Percentiles rank a stretch among this genome's conserved stretches.
These are phyloP conservation scores for Xylaria sp. DNA, from an alignment of 2,329 filamentous ascomycete genomes.

Conservation along the genomic window DNA sequence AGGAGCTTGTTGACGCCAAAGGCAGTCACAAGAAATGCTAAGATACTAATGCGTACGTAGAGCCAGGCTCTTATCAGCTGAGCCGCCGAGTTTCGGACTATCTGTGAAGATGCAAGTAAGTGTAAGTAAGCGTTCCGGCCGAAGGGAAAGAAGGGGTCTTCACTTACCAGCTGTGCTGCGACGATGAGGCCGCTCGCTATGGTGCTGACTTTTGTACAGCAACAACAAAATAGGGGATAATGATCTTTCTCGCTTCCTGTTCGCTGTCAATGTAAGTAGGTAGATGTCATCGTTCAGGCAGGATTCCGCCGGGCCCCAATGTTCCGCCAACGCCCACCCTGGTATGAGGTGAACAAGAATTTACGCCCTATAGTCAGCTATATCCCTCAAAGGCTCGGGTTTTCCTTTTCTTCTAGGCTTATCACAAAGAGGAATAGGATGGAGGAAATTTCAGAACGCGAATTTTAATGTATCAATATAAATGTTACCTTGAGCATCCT, in stretches of 20 bases:
- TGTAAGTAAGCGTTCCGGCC: not conserved
- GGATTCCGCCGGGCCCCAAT: not conserved
- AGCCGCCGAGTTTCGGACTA: conserved; percentile 39
- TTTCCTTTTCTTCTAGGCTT: not conserved
- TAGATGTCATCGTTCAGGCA: not conserved
- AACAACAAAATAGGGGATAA: not conserved
- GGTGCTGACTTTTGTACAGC: not conserved
- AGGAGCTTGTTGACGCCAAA: conserved; percentile 59
- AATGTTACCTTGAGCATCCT: no score
- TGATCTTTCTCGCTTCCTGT: not conserved
- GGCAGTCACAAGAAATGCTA: conserved; percentile 55
- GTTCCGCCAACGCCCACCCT: not conserved
- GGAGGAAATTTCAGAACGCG: no score
- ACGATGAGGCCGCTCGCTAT: conserved; percentile 17
- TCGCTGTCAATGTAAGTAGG: not conserved
- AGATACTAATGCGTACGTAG: conserved; percentile 60
- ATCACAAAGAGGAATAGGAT: not conserved
- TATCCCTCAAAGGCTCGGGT: no score
- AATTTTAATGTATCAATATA: not conserved
- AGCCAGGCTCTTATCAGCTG: conserved; percentile 58
- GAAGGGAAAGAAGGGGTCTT: not conserved
- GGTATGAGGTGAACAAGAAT: not conserved
- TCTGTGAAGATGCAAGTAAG: conserved; percentile 24
- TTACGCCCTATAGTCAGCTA: not conserved
- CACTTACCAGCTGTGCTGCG: conserved; percentile 16